phyloP scores from a whole-genome alignment of 805 yeast genomes.

The Zygosaccharomyces pseudorouxii region DNA sequence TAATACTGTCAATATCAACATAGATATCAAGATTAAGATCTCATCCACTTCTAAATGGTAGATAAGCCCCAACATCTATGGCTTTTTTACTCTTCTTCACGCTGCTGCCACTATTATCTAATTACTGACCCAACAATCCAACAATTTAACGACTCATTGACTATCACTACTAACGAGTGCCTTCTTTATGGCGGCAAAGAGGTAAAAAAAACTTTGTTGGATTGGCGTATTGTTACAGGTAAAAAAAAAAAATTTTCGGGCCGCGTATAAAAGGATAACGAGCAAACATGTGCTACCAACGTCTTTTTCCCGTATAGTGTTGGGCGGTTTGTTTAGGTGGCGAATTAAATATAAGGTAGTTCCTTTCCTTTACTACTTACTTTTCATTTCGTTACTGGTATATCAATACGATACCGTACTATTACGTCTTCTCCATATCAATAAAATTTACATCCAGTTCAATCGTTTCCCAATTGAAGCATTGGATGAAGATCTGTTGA shows the following conservation, averaged over 20 bases:
- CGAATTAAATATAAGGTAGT: neutral
- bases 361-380: neutral
- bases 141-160: neutral
- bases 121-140: constrained; percentile 2
- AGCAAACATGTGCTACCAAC: constrained; percentile 5
- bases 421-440: neutral
- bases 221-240: constrained; percentile 3
- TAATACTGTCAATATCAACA: neutral
- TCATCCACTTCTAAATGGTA: no score
- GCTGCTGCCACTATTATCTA: no score
- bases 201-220: constrained; percentile 4
- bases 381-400: neutral
- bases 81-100: no score
- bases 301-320: neutral
- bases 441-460: neutral
- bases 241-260: constrained; percentile 5
- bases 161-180: neutral
- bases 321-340: constrained; percentile 6
- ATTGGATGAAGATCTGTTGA: constrained; percentile 4
- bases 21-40: no score
- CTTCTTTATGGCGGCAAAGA: constrained; percentile 5
- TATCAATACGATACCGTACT: neutral
- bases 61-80: no score
- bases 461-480: constrained; percentile 3
- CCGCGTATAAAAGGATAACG: constrained; percentile 6